Percentiles rank a stretch among this genome's conserved stretches.
Evolutionary conservation across 768 basidiomycete genomes (phyloP).

Genomic region (Tulasnella sp.): DNA sequence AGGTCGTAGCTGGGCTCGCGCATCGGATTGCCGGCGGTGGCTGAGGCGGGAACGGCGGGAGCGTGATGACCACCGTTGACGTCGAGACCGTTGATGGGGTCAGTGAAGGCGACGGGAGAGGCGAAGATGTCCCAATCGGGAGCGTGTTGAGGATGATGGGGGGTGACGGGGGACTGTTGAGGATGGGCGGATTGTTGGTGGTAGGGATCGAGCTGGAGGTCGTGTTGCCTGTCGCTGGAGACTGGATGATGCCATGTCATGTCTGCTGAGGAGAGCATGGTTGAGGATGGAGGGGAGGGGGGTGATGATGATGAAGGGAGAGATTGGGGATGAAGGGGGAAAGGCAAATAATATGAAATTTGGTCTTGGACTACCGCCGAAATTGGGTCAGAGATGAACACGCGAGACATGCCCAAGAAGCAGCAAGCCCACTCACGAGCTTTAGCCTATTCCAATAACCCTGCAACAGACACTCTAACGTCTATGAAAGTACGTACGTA

Average conservation of each 20-base stretch:
- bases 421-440: not conserved
- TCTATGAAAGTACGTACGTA: not conserved
- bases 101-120: constrained; percentile 3
- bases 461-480: not conserved
- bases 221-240: constrained; percentile 12
- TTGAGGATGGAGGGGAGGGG: not conserved
- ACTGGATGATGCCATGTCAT: constrained; percentile 14
- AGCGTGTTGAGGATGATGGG: constrained; percentile 1
- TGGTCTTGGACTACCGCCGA: not conserved
- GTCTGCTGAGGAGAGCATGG: constrained; percentile 12
- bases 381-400: not conserved
- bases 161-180: not conserved
- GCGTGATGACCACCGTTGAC: not conserved
- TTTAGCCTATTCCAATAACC: not conserved
- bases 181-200: constrained; percentile 1
- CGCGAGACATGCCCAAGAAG: not conserved
- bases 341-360: not conserved
- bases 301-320: not conserved
- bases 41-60: not conserved
- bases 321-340: not conserved
- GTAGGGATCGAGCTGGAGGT: constrained; percentile 6
- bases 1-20: constrained; percentile 48
- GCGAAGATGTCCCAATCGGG: constrained; percentile 11
- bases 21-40: not conserved
- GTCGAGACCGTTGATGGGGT: constrained; percentile 6